Base-by-base conservation (phyloP, 345 rosid species). In the Gossypium turneri region DNA sequence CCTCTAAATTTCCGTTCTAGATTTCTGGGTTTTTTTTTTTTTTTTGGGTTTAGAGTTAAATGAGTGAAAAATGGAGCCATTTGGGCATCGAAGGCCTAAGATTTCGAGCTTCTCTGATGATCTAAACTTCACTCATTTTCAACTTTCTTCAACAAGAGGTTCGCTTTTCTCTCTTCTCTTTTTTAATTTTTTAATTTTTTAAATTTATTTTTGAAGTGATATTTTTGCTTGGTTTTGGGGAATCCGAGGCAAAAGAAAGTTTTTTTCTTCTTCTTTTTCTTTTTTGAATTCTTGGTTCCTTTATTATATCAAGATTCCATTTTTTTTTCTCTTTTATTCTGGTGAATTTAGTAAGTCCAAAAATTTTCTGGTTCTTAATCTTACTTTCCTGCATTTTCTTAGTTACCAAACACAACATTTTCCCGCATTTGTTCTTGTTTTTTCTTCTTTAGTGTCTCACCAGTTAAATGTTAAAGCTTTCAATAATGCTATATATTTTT, bases 91-190 rank as follows among this genome's bases (percentile, higher is more conserved):
- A 12, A 45, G 50, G 50, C 50, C 50, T 45, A 45, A 45, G 50
- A 12, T 45, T 45, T 45, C 50, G 50, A 45, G 50, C 50, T 45
- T 9, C 12, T 45, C 50, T 45, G 12, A 9, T 45, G 50, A 45
- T 45, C 10, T 12, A 12, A 45, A 12, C 50, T 45, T 11, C 50
- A 45, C 50, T 45, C 50, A 45, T 45, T 45, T 45, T 45, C 50
- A 45, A 45, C 50, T 45, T 45, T 45, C 50, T 12, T 45, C 50
- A 45, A 45, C 50, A 58, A 69, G 77, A 86, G 92, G 93, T 92
- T 27, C 44, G 74, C n/a, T 9, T 60, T 48, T 61, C 38, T 45
- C 63, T 76, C 64, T 45, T 48, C 44, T 63, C 9, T 55, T 17
- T 44, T 43, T 52, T 13, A n/a, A 53, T 4, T 17, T 53, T 53